These are phyloP conservation scores for Boletellus sp. DNA, from an alignment of 1,284 basidiomycete species.

Conservation along the genomic window DNA sequence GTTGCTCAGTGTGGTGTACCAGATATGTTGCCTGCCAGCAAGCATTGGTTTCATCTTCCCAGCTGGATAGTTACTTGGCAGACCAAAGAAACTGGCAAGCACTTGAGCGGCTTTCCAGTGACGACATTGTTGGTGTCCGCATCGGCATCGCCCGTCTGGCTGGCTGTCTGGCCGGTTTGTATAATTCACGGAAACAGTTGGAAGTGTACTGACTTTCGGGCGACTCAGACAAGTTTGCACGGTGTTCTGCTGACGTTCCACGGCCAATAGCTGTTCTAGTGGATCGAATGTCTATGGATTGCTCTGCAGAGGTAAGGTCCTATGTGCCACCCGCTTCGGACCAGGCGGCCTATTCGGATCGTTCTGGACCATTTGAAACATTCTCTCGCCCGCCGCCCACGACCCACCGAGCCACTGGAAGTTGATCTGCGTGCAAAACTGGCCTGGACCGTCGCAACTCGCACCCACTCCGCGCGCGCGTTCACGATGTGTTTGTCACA, in stretches of 20 bases:
- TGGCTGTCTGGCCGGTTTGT: constrained; percentile 52
- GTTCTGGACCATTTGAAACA: constrained; percentile 25
- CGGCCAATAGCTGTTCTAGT: constrained; percentile 36
- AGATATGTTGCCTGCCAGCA: constrained; percentile 74
- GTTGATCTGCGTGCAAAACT: constrained; percentile 9
- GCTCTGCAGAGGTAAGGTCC: constrained; percentile 47
- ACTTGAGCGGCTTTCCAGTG: constrained; percentile 58
- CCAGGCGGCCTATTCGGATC: constrained; percentile 11
- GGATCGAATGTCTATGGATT: constrained; percentile 43
- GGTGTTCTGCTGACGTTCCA: constrained; percentile 23
- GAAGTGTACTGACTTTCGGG: constrained; percentile 7
- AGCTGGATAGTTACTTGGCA: constrained; percentile 40
- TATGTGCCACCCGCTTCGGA: constrained; percentile 32
- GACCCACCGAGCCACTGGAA: constrained; percentile 10
- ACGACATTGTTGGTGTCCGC: constrained; percentile 83
- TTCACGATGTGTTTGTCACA: constrained; percentile 2
- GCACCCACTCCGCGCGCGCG: not conserved
- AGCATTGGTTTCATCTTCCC: constrained; percentile 48
- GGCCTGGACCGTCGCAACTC: not conserved
- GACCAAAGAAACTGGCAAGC: constrained; percentile 54
- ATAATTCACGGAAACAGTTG: not conserved
- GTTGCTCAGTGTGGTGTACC: constrained; percentile 4
- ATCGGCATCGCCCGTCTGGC: constrained; percentile 78
- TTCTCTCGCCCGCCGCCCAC: constrained; percentile 36
- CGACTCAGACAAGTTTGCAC: constrained; percentile 24